Percentiles rank a stretch among this genome's conserved stretches.
Conservation (phyloP, 305 asterid genomes). For the Fraxinus velutina region DNA sequence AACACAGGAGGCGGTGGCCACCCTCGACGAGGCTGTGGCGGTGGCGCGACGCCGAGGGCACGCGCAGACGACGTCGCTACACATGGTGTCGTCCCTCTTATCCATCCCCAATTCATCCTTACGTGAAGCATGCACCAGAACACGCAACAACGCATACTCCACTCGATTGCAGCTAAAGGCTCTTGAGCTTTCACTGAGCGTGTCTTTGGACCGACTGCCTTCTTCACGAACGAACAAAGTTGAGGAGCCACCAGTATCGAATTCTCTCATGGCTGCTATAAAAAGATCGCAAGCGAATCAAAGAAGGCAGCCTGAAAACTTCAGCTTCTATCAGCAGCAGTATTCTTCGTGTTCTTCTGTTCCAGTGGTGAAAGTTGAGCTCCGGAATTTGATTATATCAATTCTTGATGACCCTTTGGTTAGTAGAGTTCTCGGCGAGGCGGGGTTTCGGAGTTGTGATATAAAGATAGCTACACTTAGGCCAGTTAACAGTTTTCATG, state of each 20-base stretch:
- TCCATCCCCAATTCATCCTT: conserved; percentile 62
- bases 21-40: conserved; percentile 73
- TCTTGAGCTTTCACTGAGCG: conserved; percentile 73
- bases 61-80: conserved; percentile 86
- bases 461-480: conserved; percentile 61
- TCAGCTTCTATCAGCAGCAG: conserved; percentile 52
- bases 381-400: conserved; percentile 60
- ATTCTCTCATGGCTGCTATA: conserved; percentile 88
- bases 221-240: conserved; percentile 33
- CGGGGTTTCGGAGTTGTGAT: conserved; percentile 78
- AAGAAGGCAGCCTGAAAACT: conserved; percentile 80
- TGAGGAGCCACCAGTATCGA: conserved; percentile 79
- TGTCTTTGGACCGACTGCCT: conserved; percentile 66
- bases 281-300: conserved; percentile 88
- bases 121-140: conserved; percentile 79
- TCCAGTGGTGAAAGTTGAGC: conserved; percentile 76
- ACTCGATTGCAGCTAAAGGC: conserved; percentile 73
- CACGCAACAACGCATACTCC: conserved; percentile 64
- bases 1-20: conserved; percentile 57
- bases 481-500: conserved; percentile 42
- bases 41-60: conserved; percentile 91
- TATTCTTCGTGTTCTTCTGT: conserved; percentile 49
- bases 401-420: conserved; percentile 87
- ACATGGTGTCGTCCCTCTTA: conserved; percentile 68
- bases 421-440: conserved; percentile 83